Evolutionary conservation across 306 rosid genomes (phyloP), one percentile per base, ranked within the genome.

Genomic region (Corylus heterophylla): DNA sequence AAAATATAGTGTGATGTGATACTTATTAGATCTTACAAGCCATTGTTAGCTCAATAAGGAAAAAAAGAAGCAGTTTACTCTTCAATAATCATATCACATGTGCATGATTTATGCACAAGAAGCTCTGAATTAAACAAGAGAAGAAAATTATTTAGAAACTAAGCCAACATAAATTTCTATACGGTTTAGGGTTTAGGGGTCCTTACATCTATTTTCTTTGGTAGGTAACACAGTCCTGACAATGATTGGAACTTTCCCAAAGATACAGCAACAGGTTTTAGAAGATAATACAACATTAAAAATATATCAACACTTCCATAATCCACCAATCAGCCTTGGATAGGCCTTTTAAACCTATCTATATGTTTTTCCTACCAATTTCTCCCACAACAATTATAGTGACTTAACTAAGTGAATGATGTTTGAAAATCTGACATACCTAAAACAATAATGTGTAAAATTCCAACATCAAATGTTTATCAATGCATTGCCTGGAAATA

Each of bases 231-330:
- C 4, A 27, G 25, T 27, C 44, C 44, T 14, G 25, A 44, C 27
- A 13, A 48, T 8, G 20, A 27, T 62, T 47, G 18, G 16, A 61
- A 17, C 27, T 49, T 27, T 11, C 50, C 35, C 37, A 51, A 48
- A 48, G 37, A 64, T 64, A 64, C 70, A 35, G 25, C 72, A 67
- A 67, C 72, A 39, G 9, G 49, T 37, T 67, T 20, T 39, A 67
- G 17, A 39, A 22, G 20, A 14, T 39, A 58, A 58, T 31, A 37
- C 10, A 64, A 16, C 18, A 64, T 35, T 31, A 35, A 37, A 64
- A 64, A 35, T 8, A 68, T 9, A 17, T 9, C 10, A 68, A 8
- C 8, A 17, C n/a, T 35, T 14, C 48, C 70, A 29, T 17, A 35
- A 37, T 16, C 70, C 70, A 64, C 70, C 70, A 35, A 37, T 64